phyloP scores from a whole-genome alignment of 345 rosid species.

The Camelina sativa region DNA sequence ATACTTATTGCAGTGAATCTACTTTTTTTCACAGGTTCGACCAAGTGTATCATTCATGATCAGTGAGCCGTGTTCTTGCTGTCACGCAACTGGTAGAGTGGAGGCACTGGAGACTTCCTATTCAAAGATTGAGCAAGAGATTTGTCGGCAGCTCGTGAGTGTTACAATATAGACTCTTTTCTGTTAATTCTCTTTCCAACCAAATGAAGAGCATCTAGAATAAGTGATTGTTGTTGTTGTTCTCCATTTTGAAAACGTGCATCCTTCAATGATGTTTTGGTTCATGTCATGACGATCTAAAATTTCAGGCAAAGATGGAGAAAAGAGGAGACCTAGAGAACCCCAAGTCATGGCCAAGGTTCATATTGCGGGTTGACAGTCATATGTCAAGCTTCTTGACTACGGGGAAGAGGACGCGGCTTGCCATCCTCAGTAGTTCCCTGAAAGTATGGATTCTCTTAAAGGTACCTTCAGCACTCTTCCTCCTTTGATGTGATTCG shows the following conservation, averaged over 20 bases:
- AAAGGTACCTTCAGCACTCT: conserved; percentile 59
- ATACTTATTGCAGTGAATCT: conserved; percentile 17
- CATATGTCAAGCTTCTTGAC: conserved; percentile 89
- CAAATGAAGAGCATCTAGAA: conserved; percentile 7
- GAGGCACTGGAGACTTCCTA: conserved; percentile 95
- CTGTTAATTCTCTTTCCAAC: conserved; percentile 19
- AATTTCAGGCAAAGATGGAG: conserved; percentile 64
- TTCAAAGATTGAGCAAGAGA: conserved; percentile 95
- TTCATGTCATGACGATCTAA: conserved; percentile 22
- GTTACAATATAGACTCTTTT: not conserved
- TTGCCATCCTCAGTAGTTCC: conserved; percentile 88
- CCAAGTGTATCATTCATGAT: conserved; percentile 97
- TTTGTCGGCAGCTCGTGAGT: conserved; percentile 85
- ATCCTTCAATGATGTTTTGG: not conserved
- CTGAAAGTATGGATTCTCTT: conserved; percentile 93
- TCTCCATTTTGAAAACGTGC: not conserved
- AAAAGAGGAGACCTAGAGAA: conserved; percentile 66
- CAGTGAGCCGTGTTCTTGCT: conserved; percentile 91
- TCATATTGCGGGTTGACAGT: conserved; percentile 78
- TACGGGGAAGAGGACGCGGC: conserved; percentile 76
- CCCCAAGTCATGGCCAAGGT: conserved; percentile 88
- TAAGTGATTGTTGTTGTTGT: not conserved
- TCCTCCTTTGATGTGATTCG: not conserved
- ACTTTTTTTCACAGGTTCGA: conserved; percentile 64
- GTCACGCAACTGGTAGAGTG: conserved; percentile 96